A percentile compares a stretch with the other conserved stretches of the same genome.
Conservation (phyloP, 31 red algal genomes). For the Bonnemaisonia californica region DNA sequence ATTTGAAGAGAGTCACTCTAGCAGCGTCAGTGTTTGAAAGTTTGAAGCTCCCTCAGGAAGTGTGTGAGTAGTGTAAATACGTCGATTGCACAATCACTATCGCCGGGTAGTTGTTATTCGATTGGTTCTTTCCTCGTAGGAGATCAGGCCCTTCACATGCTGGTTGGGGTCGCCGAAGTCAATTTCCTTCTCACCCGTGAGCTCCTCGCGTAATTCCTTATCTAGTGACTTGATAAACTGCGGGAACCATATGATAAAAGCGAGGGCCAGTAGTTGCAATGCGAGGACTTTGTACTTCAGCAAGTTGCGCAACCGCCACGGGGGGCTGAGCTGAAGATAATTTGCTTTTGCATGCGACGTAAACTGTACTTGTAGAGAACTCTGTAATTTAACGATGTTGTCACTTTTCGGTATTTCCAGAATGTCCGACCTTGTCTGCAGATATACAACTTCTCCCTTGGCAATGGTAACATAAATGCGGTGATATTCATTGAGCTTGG, state of each 20-base stretch:
- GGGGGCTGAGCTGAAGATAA: neutral
- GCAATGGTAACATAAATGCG: neutral
- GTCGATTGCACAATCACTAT: neutral
- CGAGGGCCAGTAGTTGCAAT: conserved; percentile 1
- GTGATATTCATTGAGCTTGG: conserved; percentile 23
- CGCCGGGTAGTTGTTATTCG: neutral
- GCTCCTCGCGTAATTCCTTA: conserved; percentile 45
- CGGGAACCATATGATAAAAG: conserved; percentile 60
- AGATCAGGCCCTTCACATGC: conserved; percentile 33
- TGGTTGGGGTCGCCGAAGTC: conserved; percentile 47
- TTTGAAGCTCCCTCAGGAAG: neutral
- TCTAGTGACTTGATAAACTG: conserved; percentile 28
- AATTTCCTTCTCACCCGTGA: conserved; percentile 41
- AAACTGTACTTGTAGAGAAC: neutral
- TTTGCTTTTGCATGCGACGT: neutral
- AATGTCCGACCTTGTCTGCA: neutral
- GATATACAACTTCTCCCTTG: neutral
- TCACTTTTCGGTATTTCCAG: neutral
- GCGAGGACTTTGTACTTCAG: neutral
- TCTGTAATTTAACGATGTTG: neutral
- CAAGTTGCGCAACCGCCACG: conserved; percentile 8
- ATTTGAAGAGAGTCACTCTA: no score
- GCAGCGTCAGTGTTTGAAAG: no score
- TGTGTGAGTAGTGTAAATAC: neutral
- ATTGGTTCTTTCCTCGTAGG: neutral